These are phyloP conservation scores for Yamadazyma sp. DNA, from an alignment of 1,139 yeast species.

Conservation along the genomic window DNA sequence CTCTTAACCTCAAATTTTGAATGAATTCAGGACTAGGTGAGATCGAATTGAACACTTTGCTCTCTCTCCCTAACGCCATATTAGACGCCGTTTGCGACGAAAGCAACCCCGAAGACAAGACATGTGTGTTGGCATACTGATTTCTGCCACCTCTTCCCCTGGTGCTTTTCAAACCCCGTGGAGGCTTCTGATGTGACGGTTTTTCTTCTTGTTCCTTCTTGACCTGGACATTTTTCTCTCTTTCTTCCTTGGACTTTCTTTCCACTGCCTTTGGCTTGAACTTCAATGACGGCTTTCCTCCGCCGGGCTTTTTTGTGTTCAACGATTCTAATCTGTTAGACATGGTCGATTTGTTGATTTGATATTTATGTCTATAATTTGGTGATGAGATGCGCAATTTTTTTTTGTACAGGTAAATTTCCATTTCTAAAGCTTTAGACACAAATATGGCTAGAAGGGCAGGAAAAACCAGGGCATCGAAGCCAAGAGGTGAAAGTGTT, in stretches of 20 bases:
- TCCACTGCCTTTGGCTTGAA: conserved; percentile 85
- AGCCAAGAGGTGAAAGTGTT: conserved; percentile 2
- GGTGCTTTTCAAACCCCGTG: conserved; percentile 27
- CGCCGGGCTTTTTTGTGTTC: conserved; percentile 32
- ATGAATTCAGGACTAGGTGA: conserved; percentile 41
- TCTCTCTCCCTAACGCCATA: conserved; percentile 21
- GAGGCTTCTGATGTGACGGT: conserved; percentile 23
- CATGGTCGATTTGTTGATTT: conserved; percentile 21
- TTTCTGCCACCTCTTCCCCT: conserved; percentile 44
- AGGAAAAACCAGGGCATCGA: neutral
- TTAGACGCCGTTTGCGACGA: conserved; percentile 61
- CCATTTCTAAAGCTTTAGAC: too few relatives aligned
- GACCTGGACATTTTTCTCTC: conserved; percentile 63
- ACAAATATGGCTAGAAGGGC: conserved; percentile 4
- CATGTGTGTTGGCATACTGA: conserved; percentile 61
- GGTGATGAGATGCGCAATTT: conserved; percentile 5
- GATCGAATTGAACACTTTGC: conserved; percentile 13
- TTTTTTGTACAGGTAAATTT: neutral
- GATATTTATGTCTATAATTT: neutral
- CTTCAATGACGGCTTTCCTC: conserved; percentile 51
- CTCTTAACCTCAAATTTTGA: conserved; percentile 35
- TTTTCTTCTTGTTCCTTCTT: conserved; percentile 33
- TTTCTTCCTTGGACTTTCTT: conserved; percentile 76
- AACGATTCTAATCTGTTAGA: conserved; percentile 47
- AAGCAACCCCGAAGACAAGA: conserved; percentile 71